Conservation (phyloP, 2,329 filamentous ascomycete genomes). For the Gnomoniopsis smithogilvyi region DNA sequence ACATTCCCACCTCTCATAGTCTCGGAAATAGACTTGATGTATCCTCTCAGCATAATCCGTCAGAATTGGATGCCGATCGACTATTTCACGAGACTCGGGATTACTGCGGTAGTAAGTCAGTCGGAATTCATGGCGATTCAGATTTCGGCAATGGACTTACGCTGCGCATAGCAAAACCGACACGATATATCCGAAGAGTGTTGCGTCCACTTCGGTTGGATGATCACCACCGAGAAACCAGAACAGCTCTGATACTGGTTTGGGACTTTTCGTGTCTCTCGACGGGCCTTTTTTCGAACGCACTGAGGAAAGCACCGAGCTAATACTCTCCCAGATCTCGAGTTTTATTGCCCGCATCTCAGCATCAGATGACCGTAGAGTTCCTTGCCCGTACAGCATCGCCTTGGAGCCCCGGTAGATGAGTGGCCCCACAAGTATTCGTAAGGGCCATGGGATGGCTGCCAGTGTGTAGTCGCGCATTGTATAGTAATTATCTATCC, state of each 20-base stretch:
- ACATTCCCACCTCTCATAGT: constrained; percentile 44
- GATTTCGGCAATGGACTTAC: constrained; percentile 43
- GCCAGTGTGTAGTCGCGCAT: constrained; percentile 53
- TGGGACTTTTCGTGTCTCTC: background rate
- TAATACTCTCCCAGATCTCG: constrained; percentile 54
- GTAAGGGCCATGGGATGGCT: constrained; percentile 48
- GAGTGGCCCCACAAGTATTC: constrained; percentile 47
- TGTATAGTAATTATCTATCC: constrained; percentile 55
- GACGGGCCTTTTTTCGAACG: constrained; percentile 27
- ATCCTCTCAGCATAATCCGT: constrained; percentile 56
- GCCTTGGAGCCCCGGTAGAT: constrained; percentile 38
- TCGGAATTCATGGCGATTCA: no score
- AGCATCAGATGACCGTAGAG: constrained; percentile 43
- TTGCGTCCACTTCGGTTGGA: constrained; percentile 56
- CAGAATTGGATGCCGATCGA: constrained; percentile 45
- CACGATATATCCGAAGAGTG: constrained; percentile 55
- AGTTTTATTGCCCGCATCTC: constrained; percentile 43
- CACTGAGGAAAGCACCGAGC: constrained; percentile 35
- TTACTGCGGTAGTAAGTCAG: constrained; percentile 30
- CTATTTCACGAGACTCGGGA: constrained; percentile 41
- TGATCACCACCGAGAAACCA: constrained; percentile 52
- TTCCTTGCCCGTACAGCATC: constrained; percentile 56
- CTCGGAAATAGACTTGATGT: constrained; percentile 53
- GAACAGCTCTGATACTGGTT: constrained; percentile 37
- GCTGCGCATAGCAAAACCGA: constrained; percentile 49